Percentiles rank a stretch among this genome's conserved stretches.
Conservation (phyloP, 441 rosid species). For the Biscutella laevigata region DNA sequence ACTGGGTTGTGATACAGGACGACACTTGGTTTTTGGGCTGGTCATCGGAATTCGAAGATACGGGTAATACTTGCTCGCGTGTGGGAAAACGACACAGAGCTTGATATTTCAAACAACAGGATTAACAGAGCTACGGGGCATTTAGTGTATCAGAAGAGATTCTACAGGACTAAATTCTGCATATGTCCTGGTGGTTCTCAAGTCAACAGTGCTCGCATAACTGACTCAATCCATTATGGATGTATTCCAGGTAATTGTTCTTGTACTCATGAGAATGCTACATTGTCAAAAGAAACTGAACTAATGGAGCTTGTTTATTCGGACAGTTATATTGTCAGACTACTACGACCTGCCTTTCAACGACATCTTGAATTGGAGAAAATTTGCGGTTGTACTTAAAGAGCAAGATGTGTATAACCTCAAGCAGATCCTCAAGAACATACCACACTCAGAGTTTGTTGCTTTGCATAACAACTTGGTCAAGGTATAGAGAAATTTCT, state of each 20-base stretch:
- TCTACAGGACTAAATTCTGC: slow-evolving; percentile 79
- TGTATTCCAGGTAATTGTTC: slow-evolving; percentile 73
- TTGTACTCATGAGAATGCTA: background rate
- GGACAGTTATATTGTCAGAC: slow-evolving; percentile 78
- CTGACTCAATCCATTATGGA: slow-evolving; percentile 92
- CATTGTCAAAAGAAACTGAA: background rate
- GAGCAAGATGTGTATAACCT: slow-evolving; percentile 75
- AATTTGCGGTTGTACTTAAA: slow-evolving; percentile 64
- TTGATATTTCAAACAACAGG: slow-evolving; percentile 82
- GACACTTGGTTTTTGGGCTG: slow-evolving; percentile 90
- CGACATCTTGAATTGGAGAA: slow-evolving; percentile 69
- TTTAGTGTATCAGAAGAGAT: slow-evolving; percentile 82
- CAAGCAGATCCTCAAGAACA: slow-evolving; percentile 67
- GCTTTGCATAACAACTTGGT: slow-evolving; percentile 63
- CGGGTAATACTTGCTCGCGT: slow-evolving; percentile 87
- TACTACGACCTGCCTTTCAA: slow-evolving; percentile 92
- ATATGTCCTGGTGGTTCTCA: slow-evolving; percentile 98
- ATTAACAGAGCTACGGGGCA: slow-evolving; percentile 78
- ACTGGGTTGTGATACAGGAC: slow-evolving; percentile 46
- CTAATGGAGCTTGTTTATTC: slow-evolving; percentile 1
- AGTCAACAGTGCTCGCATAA: slow-evolving; percentile 91
- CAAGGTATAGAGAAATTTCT: slow-evolving; percentile 37
- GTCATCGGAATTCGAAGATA: slow-evolving; percentile 89
- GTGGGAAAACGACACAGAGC: slow-evolving; percentile 96
- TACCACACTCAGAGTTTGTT: slow-evolving; percentile 56